Percentiles rank a stretch among this genome's conserved stretches.
Conservation (phyloP, 1,284 basidiomycete genomes). For the Ustilago crameri region DNA sequence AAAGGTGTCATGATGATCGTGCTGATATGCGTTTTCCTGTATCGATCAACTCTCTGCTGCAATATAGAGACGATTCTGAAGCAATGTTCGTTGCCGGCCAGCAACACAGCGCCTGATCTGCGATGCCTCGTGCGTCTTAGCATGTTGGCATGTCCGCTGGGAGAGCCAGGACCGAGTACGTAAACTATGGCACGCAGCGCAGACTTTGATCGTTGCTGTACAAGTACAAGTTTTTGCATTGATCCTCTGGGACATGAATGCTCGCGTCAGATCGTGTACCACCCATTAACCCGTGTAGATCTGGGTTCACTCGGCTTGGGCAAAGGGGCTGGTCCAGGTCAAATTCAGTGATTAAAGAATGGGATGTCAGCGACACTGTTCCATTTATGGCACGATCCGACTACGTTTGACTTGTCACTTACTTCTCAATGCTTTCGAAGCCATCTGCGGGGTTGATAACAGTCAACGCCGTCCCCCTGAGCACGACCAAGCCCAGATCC, state of each 20-base stretch:
- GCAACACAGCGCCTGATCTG: no score
- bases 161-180: no score
- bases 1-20: neutral
- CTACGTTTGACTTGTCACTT: slow-evolving; percentile 22
- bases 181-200: no score
- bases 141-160: no score
- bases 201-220: no score
- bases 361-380: neutral
- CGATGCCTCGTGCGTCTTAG: no score
- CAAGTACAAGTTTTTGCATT: slow-evolving; percentile 15
- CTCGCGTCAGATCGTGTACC: neutral
- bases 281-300: neutral
- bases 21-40: no score
- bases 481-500: slow-evolving; percentile 61
- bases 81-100: no score
- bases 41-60: no score
- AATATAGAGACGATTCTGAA: no score
- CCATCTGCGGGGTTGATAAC: slow-evolving; percentile 67
- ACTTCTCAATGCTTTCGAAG: slow-evolving; percentile 67
- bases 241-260: no score
- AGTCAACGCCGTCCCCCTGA: slow-evolving; percentile 64
- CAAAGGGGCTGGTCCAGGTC: slow-evolving; percentile 44
- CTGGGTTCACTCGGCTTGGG: slow-evolving; percentile 39
- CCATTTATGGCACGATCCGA: neutral
- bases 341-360: neutral